A percentile compares a stretch with the other conserved stretches of the same genome.
Conservation (phyloP, 768 basidiomycete species). For the Leccinum boreale region DNA sequence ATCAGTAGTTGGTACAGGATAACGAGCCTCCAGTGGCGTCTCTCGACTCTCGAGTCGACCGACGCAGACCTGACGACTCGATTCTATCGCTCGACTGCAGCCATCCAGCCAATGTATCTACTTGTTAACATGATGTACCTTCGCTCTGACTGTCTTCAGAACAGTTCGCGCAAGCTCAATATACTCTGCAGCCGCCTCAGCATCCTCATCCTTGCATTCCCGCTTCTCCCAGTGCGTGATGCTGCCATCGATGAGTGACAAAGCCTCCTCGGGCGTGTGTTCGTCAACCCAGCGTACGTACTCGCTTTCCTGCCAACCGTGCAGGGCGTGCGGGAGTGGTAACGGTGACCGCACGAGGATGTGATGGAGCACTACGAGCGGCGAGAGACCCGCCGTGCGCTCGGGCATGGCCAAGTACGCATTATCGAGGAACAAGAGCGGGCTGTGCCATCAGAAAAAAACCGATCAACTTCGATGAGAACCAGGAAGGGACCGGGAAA, state of each 20-base stretch:
- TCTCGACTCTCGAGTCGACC: too few species aligned
- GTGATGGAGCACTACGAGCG: constrained; percentile 87
- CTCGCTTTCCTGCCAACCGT: constrained; percentile 94
- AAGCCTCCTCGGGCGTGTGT: constrained; percentile 77
- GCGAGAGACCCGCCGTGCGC: constrained; percentile 74
- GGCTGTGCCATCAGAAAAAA: constrained; percentile 42
- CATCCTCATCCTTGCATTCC: constrained; percentile 52
- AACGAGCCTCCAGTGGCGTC: too few species aligned
- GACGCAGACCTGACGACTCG: too few species aligned
- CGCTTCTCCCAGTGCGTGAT: constrained; percentile 77
- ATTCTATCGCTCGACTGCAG: too few species aligned
- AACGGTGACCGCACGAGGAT: constrained; percentile 87
- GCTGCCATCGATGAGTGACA: constrained; percentile 76
- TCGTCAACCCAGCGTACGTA: constrained; percentile 97
- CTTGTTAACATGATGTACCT: too few species aligned
- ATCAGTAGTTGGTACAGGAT: too few species aligned
- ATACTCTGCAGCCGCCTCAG: constrained; percentile 53
- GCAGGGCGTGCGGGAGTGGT: constrained; percentile 81
- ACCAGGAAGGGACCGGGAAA: not conserved
- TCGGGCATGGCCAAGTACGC: constrained; percentile 58
- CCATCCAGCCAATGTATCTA: too few species aligned
- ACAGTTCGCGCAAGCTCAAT: constrained; percentile 67
- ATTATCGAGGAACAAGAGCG: constrained; percentile 86
- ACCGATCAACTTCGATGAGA: not conserved
- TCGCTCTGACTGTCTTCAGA: constrained; percentile 27